Conservation (phyloP, 2,329 filamentous ascomycete genomes). For the Chrysoporthe deuterocubensis region DNA sequence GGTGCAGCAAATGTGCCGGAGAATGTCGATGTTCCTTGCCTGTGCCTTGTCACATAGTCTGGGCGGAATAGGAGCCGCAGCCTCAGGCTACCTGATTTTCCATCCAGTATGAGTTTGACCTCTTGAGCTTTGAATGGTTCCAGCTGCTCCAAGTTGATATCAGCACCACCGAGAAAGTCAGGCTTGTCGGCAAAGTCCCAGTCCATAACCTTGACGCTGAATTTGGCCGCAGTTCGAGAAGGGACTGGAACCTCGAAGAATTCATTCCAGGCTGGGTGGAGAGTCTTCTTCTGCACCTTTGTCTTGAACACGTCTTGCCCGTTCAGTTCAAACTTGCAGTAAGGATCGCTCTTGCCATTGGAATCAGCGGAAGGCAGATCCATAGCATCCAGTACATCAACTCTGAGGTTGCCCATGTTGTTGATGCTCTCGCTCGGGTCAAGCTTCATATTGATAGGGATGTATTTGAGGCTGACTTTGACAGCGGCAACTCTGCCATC, state of each 20-base stretch:
- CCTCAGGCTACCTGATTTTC: conserved; percentile 83
- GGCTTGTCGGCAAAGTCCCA: conserved; percentile 97
- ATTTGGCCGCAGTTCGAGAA: conserved; percentile 82
- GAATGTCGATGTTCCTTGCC: conserved; percentile 92
- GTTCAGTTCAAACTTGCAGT: conserved; percentile 91
- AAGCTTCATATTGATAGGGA: conserved; percentile 91
- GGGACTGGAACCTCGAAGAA: conserved; percentile 85
- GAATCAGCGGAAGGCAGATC: conserved; percentile 93
- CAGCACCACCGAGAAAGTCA: conserved; percentile 80
- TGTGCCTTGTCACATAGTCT: conserved; percentile 82
- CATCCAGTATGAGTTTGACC: conserved; percentile 75
- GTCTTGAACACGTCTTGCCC: conserved; percentile 93
- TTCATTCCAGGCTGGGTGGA: conserved; percentile 95
- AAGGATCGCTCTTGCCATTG: conserved; percentile 96
- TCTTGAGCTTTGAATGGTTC: conserved; percentile 86
- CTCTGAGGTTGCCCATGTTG: conserved; percentile 93
- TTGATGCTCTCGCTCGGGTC: conserved; percentile 97
- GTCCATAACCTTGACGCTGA: conserved; percentile 84
- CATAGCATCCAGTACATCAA: conserved; percentile 86
- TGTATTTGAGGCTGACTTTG: conserved; percentile 91
- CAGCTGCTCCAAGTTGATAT: conserved; percentile 76
- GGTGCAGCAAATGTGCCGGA: conserved; percentile 86
- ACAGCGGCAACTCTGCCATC: conserved; percentile 78
- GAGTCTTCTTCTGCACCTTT: conserved; percentile 94
- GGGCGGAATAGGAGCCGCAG: conserved; percentile 90